Percentiles rank a stretch among this genome's conserved stretches.
Evolutionary conservation across 2,329 filamentous ascomycete species (phyloP).

Genomic region (Colletotrichum nymphaeae): DNA sequence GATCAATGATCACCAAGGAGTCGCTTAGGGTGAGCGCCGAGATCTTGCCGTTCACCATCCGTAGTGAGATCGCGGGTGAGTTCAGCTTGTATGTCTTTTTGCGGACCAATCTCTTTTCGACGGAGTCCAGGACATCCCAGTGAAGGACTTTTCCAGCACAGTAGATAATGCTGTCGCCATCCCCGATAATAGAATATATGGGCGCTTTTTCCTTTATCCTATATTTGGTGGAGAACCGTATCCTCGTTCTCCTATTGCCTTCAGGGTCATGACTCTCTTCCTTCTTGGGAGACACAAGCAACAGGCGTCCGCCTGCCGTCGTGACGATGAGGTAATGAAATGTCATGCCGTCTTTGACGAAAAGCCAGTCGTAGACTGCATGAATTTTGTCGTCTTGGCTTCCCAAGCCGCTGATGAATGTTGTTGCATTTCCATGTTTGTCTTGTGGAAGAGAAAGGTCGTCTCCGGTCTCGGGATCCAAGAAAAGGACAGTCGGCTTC

Average conservation of each 20-base stretch:
- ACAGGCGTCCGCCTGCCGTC: constrained; percentile 63
- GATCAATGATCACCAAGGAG: constrained; percentile 67
- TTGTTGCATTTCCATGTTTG: constrained; percentile 51
- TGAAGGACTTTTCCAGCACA: constrained; percentile 64
- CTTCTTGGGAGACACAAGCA: constrained; percentile 56
- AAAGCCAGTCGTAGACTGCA: constrained; percentile 73
- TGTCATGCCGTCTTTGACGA: constrained; percentile 64
- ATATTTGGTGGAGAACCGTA: constrained; percentile 30
- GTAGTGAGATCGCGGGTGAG: constrained; percentile 63
- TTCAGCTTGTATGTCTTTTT: constrained; percentile 60
- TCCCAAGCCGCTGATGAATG: constrained; percentile 67
- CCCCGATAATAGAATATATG: constrained; percentile 67
- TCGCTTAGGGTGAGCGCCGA: constrained; percentile 64
- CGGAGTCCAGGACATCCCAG: constrained; percentile 65
- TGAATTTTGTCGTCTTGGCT: constrained; percentile 68
- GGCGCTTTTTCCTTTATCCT: constrained; percentile 46
- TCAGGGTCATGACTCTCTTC: constrained; percentile 34
- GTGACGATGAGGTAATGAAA: constrained; percentile 74
- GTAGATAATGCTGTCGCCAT: constrained; percentile 67
- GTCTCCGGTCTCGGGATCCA: constrained; percentile 66
- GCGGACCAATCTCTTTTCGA: constrained; percentile 62
- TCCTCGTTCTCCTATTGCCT: constrained; percentile 35
- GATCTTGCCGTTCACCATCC: constrained; percentile 58
- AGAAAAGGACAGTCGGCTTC: constrained; percentile 63
- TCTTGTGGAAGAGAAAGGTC: constrained; percentile 61